Conservation (phyloP, 345 rosid species). For the Erodium maritimum region DNA sequence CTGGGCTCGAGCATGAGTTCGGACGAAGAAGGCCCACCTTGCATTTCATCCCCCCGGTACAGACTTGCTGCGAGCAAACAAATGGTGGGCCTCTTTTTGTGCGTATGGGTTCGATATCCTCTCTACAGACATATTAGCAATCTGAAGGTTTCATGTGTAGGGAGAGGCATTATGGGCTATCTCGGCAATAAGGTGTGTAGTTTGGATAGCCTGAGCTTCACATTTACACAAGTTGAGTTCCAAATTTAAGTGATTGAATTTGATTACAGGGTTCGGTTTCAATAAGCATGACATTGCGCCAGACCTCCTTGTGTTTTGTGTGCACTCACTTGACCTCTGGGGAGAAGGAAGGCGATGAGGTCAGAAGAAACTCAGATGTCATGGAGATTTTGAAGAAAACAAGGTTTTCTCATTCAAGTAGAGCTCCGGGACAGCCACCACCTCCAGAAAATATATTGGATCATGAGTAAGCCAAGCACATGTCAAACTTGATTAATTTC, state of each 20-base stretch:
- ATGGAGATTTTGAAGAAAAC: slow-evolving; percentile 68
- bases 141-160: slow-evolving; percentile 79
- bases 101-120: slow-evolving; percentile 74
- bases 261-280: slow-evolving; percentile 70
- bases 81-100: slow-evolving; percentile 87
- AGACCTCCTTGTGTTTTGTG: slow-evolving; percentile 69
- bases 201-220: neutral
- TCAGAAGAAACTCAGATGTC: slow-evolving; percentile 74
- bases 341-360: slow-evolving; percentile 81
- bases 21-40: slow-evolving; percentile 11
- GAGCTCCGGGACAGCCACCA: slow-evolving; percentile 14
- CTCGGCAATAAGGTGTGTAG: slow-evolving; percentile 81
- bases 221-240: neutral
- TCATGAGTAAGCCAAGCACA: slow-evolving; percentile 53
- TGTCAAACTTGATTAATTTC: neutral
- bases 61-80: slow-evolving; percentile 82
- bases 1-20: slow-evolving; percentile 1
- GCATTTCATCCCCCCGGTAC: slow-evolving; percentile 18
- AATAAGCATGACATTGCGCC: slow-evolving; percentile 63
- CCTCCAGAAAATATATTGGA: slow-evolving; percentile 52
- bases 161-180: slow-evolving; percentile 92
- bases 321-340: slow-evolving; percentile 89
- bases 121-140: slow-evolving; percentile 41
- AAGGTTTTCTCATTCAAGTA: slow-evolving; percentile 41
- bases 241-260: too few species aligned